Evolutionary conservation across 805 yeast species (phyloP), one percentile per base, ranked within the genome.

Genomic region (Metschnikowia kunwiensis): DNA sequence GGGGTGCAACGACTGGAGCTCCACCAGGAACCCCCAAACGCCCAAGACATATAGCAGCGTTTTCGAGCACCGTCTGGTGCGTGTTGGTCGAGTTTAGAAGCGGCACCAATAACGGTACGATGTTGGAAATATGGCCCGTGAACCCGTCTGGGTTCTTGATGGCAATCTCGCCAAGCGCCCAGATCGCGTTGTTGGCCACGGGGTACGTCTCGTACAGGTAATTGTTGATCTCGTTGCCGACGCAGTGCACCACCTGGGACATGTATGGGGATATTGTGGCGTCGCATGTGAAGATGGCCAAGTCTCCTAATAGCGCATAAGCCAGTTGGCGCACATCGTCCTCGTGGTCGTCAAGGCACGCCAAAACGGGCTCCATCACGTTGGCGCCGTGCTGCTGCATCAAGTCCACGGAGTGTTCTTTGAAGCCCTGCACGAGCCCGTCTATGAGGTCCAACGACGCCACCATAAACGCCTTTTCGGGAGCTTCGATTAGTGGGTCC

Each of bases 291-390:
- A 59, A 72, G 44, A 80, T 86, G 7, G 89, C 84, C 59, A 93
- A 70, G 60, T 93, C 98, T 18, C 98, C 98, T 12, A 91, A 55
- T 21, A 93, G 64, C 0, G 97, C 97, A 63, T 80, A 87, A 0
- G 91, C 86, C 40, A 87, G 78, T 61, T 93, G 98, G 46, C 97
- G 75, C n/a, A 93, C 96, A 58, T 93, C 97, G 44, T 79, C 80
- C 17, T 72, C 75, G 4, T 77, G 74, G 57, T 87, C 95, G 45
- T 80, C 82, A 46, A 87, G 72, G 54, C 94, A 82, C 30, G 76
- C 69, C 20, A 84, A 51, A 38, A 89, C 55, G 32, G 88, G 63
- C 24, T 75, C 78, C 65, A 86, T 71, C 38, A 89, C 54, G 21
- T 70, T 57, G 2, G 54, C 43, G 13, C 50, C 46, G 38, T 61